Conservation (phyloP, 345 rosid species). For the Pistacia atlantica region DNA sequence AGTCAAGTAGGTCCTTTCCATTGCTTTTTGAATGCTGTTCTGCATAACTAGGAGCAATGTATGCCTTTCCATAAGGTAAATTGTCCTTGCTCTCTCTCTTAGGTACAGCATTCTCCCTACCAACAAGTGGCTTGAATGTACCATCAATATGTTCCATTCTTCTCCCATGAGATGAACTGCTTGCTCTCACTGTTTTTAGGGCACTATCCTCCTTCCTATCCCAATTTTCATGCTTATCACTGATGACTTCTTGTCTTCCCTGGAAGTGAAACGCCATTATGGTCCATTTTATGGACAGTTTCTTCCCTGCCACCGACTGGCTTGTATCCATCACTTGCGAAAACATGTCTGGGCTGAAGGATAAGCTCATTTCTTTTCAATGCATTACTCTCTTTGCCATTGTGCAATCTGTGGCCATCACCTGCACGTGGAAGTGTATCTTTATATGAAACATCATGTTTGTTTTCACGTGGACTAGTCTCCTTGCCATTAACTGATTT, state of each 20-base stretch:
- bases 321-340: slow-evolving; percentile 32
- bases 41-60: slow-evolving; percentile 26
- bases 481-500: slow-evolving; percentile 37
- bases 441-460: slow-evolving; percentile 26
- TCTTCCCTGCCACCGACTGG: slow-evolving; percentile 29
- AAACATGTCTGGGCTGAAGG: slow-evolving; percentile 35
- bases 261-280: slow-evolving; percentile 23
- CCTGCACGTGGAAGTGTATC: slow-evolving; percentile 23
- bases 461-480: slow-evolving; percentile 30
- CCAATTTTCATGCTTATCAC: slow-evolving; percentile 39
- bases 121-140: slow-evolving; percentile 34
- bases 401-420: slow-evolving; percentile 32
- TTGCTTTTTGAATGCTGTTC: slow-evolving; percentile 30
- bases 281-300: slow-evolving; percentile 33
- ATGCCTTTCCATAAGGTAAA: slow-evolving; percentile 28
- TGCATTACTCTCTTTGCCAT: slow-evolving; percentile 32
- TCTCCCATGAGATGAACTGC: slow-evolving; percentile 46
- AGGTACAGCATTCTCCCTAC: slow-evolving; percentile 41
- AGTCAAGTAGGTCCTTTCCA: slow-evolving; percentile 28
- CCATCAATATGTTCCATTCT: slow-evolving; percentile 29
- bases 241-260: slow-evolving; percentile 40
- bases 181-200: slow-evolving; percentile 46
- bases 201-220: slow-evolving; percentile 40
- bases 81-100: slow-evolving; percentile 31
- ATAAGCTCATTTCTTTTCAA: slow-evolving; percentile 29